phyloP scores from a whole-genome alignment of 202 grass and related monocot genomes.

The Sporobolus alterniflorus region DNA sequence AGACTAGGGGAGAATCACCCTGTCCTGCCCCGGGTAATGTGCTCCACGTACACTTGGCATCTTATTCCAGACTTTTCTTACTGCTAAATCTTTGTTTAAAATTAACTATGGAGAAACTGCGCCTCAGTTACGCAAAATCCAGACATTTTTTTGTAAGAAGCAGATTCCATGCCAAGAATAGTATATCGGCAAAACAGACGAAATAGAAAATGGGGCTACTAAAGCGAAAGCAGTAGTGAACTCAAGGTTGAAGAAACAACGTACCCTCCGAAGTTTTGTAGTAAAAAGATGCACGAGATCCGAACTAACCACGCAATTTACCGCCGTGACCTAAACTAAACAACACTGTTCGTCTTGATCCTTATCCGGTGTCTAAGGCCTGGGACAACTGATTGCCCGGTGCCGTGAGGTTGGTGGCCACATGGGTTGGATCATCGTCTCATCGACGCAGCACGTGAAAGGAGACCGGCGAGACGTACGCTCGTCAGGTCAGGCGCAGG shows the following conservation, averaged over 20 bases:
- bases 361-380: slow-evolving; percentile 61
- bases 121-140: not conserved
- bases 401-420: slow-evolving; percentile 29
- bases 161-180: slow-evolving; percentile 20
- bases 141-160: not conserved
- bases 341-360: slow-evolving; percentile 31
- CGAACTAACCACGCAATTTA: slow-evolving; percentile 32
- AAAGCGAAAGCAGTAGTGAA: not conserved
- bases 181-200: not conserved
- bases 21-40: not conserved
- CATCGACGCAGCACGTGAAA: too few species aligned
- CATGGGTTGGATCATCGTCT: slow-evolving; percentile 30
- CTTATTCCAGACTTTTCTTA: slow-evolving; percentile 1
- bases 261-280: not conserved
- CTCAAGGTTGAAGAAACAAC: not conserved
- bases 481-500: slow-evolving; percentile 1
- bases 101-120: not conserved
- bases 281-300: not conserved
- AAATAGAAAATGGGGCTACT: not conserved
- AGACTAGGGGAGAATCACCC: slow-evolving; percentile 6
- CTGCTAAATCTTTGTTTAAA: not conserved
- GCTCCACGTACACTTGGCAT: slow-evolving; percentile 29
- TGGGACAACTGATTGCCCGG: slow-evolving; percentile 17
- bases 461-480: slow-evolving; percentile 29
- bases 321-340: slow-evolving; percentile 29